A percentile compares a stretch with the other conserved stretches of the same genome.
Conservation (phyloP, 805 yeast species). For the Wickerhamomyces alni region DNA sequence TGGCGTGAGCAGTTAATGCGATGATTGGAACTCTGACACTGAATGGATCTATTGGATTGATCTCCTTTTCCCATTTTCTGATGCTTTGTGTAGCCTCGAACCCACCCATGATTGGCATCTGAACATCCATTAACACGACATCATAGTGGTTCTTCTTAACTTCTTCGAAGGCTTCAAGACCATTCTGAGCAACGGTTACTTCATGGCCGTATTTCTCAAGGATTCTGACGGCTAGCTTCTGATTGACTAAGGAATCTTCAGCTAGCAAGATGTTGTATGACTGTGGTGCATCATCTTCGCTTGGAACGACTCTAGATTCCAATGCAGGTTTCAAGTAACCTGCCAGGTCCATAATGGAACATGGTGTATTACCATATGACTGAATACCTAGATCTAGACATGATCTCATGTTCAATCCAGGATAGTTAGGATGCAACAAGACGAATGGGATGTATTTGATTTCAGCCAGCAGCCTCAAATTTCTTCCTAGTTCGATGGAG, state of each 20-base stretch:
- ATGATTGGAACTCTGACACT: slow-evolving; percentile 80
- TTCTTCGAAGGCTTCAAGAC: slow-evolving; percentile 76
- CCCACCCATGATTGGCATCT: slow-evolving; percentile 97
- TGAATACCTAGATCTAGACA: slow-evolving; percentile 85
- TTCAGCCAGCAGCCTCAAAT: slow-evolving; percentile 62
- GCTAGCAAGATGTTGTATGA: slow-evolving; percentile 73
- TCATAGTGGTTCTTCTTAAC: slow-evolving; percentile 64
- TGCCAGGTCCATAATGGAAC: slow-evolving; percentile 75
- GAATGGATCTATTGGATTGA: slow-evolving; percentile 62
- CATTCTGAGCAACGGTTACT: slow-evolving; percentile 83
- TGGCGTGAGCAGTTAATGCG: slow-evolving; percentile 89
- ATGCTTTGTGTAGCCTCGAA: slow-evolving; percentile 86
- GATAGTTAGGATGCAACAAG: slow-evolving; percentile 66
- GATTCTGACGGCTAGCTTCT: slow-evolving; percentile 79
- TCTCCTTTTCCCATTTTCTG: slow-evolving; percentile 81
- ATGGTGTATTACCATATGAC: slow-evolving; percentile 85
- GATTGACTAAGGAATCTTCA: slow-evolving; percentile 84
- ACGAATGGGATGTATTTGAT: slow-evolving; percentile 85
- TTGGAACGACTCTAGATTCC: slow-evolving; percentile 76
- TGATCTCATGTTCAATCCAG: slow-evolving; percentile 70
- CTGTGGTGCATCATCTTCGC: slow-evolving; percentile 71
- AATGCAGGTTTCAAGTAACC: slow-evolving; percentile 80
- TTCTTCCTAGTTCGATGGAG: slow-evolving; percentile 67
- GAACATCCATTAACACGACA: slow-evolving; percentile 87
- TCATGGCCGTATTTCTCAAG: slow-evolving; percentile 81